Evolutionary conservation across 1,284 basidiomycete genomes (phyloP), one percentile per base, ranked within the genome.

Genomic region (Rhodotorula sp.): DNA sequence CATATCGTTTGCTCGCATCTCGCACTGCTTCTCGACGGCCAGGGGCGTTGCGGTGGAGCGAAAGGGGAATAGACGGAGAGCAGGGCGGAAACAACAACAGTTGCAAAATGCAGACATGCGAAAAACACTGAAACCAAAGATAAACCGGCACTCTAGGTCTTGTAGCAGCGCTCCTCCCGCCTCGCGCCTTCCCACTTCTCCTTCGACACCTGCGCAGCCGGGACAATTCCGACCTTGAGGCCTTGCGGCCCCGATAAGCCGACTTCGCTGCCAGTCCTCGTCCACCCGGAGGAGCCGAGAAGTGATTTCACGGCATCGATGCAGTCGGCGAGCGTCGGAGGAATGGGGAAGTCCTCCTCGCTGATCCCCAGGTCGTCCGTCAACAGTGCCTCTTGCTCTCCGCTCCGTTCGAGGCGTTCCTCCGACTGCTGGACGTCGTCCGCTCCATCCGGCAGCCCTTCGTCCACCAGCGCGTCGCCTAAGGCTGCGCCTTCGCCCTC

Each of bases 201-300:
- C 29, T 30, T 47, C 9, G 32, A 44, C 7, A 70, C 39, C 30
- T 46, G 29, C 3, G 10, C 32, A 10, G 61, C 56, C 30, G n/a
- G 19, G 20, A 46, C 62, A 13, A 70, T n/a, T 20, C 59, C 67
- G 15, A 53, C 39, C 20, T 48, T 53, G n/a, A 36, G 29, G 0
- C 71, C 71, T 1, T 59, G 62, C 51, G 62, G 46, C 1, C 68
- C 67, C 22, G 64, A n/a, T 1, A 67, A 36, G 20, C 71, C 71
- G 29, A 72, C 64, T 19, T 72, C 57, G 10, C 48, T 46, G 5
- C 63, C 64, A 5, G 27, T 11, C 11, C 62, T 8, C 11, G 36
- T 36, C 61, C 56, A 70, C 10, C n/a, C n/a, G 11, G 44, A 62
- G 11, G 44, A 47, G 4, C 66, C 61, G 29, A 72, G 55, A 3